These are phyloP conservation scores for Amanita muscaria DNA, from an alignment of 768 basidiomycete genomes.

Conservation along the genomic window DNA sequence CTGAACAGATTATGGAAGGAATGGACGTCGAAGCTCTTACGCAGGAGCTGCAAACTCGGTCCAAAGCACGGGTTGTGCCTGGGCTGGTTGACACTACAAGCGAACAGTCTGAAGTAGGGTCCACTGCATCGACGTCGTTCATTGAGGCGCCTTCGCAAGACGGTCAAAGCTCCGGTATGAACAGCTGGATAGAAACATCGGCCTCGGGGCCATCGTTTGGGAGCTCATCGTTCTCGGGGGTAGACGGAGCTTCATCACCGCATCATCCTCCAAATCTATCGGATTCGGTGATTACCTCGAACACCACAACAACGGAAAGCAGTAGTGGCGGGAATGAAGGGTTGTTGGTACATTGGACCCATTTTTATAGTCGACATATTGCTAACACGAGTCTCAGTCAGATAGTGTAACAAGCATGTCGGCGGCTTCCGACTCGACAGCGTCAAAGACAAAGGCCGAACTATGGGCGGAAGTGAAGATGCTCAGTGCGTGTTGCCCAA, in stretches of 20 bases:
- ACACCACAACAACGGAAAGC: constrained; percentile 23
- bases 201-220: neutral
- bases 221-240: neutral
- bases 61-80: constrained; percentile 20
- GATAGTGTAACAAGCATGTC: constrained; percentile 25
- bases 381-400: constrained; percentile 24
- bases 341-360: constrained; percentile 8
- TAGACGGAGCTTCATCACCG: neutral
- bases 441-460: constrained; percentile 59
- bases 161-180: constrained; percentile 28
- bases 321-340: constrained; percentile 14
- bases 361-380: no score
- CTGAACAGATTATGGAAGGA: constrained; percentile 51
- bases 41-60: constrained; percentile 35
- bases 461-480: constrained; percentile 93
- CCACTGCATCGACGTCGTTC: constrained; percentile 20
- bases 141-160: constrained; percentile 31
- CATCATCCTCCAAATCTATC: constrained; percentile 22
- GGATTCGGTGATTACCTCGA: constrained; percentile 31
- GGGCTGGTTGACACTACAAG: constrained; percentile 27
- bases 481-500: constrained; percentile 44
- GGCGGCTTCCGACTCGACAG: constrained; percentile 20
- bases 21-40: constrained; percentile 76
- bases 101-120: constrained; percentile 35
- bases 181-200: constrained; percentile 26